Base-by-base conservation (phyloP, 2,329 filamentous ascomycete genomes). In the Metarhizium anisopliae region DNA sequence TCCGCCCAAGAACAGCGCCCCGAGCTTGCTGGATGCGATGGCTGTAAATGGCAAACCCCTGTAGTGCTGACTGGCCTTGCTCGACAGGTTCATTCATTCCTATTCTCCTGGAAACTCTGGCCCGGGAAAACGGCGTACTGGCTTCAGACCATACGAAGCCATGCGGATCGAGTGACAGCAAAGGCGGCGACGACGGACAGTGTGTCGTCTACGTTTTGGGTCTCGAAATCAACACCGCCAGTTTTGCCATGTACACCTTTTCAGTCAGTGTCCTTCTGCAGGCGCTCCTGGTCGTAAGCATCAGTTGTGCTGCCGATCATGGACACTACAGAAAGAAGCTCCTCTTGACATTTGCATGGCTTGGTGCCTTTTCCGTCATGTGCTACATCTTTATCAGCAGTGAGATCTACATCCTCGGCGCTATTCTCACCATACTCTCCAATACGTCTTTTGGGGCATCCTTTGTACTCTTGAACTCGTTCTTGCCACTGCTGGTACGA, bases 241-340 rank as follows among this genome's bases (percentile, higher is more conserved):
- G 89, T 70, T 96, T 97, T 70, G 93, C 91, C 68, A 95, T 97
- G 90, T 97, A 97, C 73, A 96, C 91, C 2, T 99, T 99, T 72
- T 95, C 91, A 56, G 77, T 95, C 65, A 95, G 90, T 68, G 94
- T 99, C 1, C 72, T 96, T 20, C 71, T 96, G 11, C 94, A 99
- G 69, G 89, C 92, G 1, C 72, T 97, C 32, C 75, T 97, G 35
- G 95, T 99, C 47, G 90, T 99, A 60, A 95, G 91, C 66, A 96
- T 99, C 78, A 96, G 91, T 66, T 94, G 90, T 55, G 92, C 93
- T 7, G 94, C 94, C 56, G 94, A 99, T 69, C 93, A 97, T 71
- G 94, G 94, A 59, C 87, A 83, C 62, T 94, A 92, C 74, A 85
- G 94, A 58, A 99, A 97, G 77, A 87, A 85, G 54, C 81, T 99